These are phyloP conservation scores for Sarcomyxa edulis DNA, from an alignment of 768 basidiomycete genomes.

Conservation along the genomic window DNA sequence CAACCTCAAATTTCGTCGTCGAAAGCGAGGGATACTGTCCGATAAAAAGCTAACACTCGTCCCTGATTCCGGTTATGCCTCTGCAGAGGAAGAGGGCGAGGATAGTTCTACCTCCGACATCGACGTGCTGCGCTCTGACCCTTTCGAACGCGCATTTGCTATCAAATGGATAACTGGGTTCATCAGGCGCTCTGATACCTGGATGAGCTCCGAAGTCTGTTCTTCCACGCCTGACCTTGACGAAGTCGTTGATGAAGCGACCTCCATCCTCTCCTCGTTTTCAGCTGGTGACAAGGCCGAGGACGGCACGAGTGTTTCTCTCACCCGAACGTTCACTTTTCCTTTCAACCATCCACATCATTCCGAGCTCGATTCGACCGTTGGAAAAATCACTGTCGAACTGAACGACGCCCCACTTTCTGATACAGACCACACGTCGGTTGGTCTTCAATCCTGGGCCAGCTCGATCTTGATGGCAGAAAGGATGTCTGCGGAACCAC, in stretches of 20 bases:
- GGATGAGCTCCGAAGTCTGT: slow-evolving; percentile 29
- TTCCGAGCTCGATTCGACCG: too few species aligned
- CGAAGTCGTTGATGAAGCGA: slow-evolving; percentile 50
- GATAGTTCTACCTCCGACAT: slow-evolving; percentile 22
- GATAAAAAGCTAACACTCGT: slow-evolving; percentile 35
- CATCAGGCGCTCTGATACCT: slow-evolving; percentile 52
- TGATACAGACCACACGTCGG: slow-evolving; percentile 66
- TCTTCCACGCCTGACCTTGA: slow-evolving; percentile 36
- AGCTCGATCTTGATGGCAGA: slow-evolving; percentile 69
- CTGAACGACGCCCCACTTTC: slow-evolving; percentile 68
- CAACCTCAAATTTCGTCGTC: slow-evolving; percentile 20
- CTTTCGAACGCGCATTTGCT: slow-evolving; percentile 61
- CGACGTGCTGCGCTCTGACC: slow-evolving; percentile 52
- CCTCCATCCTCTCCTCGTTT: slow-evolving; percentile 52
- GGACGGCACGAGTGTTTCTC: slow-evolving; percentile 29
- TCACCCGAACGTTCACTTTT: slow-evolving; percentile 54
- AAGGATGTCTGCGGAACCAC: slow-evolving; percentile 47
- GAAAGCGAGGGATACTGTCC: slow-evolving; percentile 14
- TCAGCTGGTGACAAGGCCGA: slow-evolving; percentile 34
- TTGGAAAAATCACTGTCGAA: slow-evolving; percentile 37
- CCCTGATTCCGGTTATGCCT: slow-evolving; percentile 73
- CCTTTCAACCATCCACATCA: slow-evolving; percentile 12
- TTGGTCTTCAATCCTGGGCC: slow-evolving; percentile 84
- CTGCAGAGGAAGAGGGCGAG: slow-evolving; percentile 45
- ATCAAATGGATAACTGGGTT: slow-evolving; percentile 74